Conservation (phyloP, 805 yeast genomes). For the Yamadazyma olivae region DNA sequence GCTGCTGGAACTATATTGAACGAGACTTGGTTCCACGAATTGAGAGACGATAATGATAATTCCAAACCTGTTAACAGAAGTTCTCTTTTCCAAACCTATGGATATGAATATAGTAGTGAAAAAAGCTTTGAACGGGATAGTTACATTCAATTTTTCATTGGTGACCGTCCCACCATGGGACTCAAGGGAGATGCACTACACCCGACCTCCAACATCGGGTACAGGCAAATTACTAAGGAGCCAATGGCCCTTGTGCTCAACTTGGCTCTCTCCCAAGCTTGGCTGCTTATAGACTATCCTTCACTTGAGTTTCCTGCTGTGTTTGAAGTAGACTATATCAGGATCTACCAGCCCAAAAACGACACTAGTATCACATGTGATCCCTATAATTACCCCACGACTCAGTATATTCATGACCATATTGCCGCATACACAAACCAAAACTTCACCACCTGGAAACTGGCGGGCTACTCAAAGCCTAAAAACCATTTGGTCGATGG, state of each 20-base stretch:
- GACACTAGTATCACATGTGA: slow-evolving; percentile 32
- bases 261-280: slow-evolving; percentile 37
- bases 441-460: slow-evolving; percentile 35
- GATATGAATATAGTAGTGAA: slow-evolving; percentile 32
- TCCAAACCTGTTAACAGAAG: slow-evolving; percentile 4
- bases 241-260: slow-evolving; percentile 39
- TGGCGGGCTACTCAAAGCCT: slow-evolving; percentile 53
- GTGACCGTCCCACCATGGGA: slow-evolving; percentile 23
- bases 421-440: slow-evolving; percentile 29
- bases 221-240: slow-evolving; percentile 33
- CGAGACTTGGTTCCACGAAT: slow-evolving; percentile 32
- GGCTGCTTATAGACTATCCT: slow-evolving; percentile 39
- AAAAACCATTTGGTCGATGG: slow-evolving; percentile 56
- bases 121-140: slow-evolving; percentile 18
- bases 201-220: slow-evolving; percentile 38
- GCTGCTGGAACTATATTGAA: slow-evolving; percentile 34
- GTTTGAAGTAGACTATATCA: slow-evolving; percentile 36
- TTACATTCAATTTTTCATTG: slow-evolving; percentile 33
- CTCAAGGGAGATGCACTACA: slow-evolving; percentile 31
- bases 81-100: slow-evolving; percentile 30
- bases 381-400: slow-evolving; percentile 35
- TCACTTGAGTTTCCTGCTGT: slow-evolving; percentile 33
- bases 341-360: slow-evolving; percentile 38
- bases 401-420: slow-evolving; percentile 32
- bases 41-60: slow-evolving; percentile 7